A percentile compares a stretch with the other conserved stretches of the same genome.
Conservation (phyloP, 2,329 filamentous ascomycete genomes). For the Chlorencoelia australis region DNA sequence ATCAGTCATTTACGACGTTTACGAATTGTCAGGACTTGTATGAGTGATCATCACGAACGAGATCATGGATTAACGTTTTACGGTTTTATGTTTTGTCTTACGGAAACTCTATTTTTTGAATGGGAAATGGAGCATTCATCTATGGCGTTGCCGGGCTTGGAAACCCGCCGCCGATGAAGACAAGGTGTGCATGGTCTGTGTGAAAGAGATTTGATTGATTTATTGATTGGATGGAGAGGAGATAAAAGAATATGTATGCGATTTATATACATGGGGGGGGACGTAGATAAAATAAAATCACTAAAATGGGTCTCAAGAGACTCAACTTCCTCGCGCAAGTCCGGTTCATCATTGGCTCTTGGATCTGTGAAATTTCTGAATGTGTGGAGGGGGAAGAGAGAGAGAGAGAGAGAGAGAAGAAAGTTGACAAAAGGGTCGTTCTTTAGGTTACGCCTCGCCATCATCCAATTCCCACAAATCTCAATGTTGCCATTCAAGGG, state of each 20-base stretch:
- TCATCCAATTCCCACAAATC: no score
- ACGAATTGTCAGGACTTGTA: conserved; percentile 20
- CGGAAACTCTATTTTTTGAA: background rate
- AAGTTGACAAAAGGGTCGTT: no score
- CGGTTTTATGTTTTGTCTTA: conserved; percentile 13
- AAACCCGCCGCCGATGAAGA: background rate
- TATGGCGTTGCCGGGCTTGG: conserved; percentile 2
- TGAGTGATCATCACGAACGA: conserved; percentile 20
- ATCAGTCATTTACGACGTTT: conserved; percentile 20
- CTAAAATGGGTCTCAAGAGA: no score
- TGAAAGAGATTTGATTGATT: no score
- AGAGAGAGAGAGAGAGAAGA: no score
- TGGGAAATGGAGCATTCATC: background rate
- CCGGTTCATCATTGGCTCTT: no score
- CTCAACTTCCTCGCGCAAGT: no score
- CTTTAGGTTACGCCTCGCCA: no score
- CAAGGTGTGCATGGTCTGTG: no score
- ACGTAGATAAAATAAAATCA: conserved; percentile 15
- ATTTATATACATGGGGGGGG: conserved; percentile 11
- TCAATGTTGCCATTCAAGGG: no score
- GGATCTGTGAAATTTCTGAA: no score
- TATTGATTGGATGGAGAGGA: background rate
- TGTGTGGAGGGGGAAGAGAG: no score
- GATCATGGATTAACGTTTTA: conserved; percentile 22
- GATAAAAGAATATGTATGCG: conserved; percentile 11